Base-by-base conservation (phyloP, 108 stramenopile genomes). In the Fragilaria radians region DNA sequence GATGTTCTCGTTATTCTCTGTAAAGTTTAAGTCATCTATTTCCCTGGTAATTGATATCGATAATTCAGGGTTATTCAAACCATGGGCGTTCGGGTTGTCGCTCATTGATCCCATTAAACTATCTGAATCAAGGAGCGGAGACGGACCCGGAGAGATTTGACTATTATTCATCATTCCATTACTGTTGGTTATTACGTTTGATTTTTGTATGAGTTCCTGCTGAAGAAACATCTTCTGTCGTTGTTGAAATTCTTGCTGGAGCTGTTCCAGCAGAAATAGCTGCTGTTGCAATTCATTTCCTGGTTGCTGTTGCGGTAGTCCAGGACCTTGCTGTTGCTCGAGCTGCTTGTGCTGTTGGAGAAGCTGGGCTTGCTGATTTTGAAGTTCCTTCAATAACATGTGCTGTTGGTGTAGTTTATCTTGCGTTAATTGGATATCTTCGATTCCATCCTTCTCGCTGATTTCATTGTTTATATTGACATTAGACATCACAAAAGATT, bases 241-340 rank as follows among this genome's bases (percentile, higher is more conserved):
- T n/a, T 80, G 77, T 33, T 81, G 70, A 65, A 80, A 86, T 14
- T 78, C 70, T 42, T 68, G 52, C 27, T 75, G 74, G 4, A 81
- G 63, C 26, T 83, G 72, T 34, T 71, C 66, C 7, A 83, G 56
- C n/a, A 83, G 66, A 4, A 46, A 46, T 22, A 74, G 67, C 49
- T 87, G 86, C 28, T 81, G 74, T 17, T 72, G 78, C 30, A 83
- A 55, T 56, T 83, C 77, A 55, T 82, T 67, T 11, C 62, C 66
- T 59, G 79, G 75, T 21, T 67, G 77, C 14, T 73, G 57, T 25
- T 65, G 66, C 33, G 61, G 68, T 24, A 61, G 31, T 27, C 63
- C 32, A 11, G 52, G 49, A 23, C 46, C 56, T 5, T 72, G 70
- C 31, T 82, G 78, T 62, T 80, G 68, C 54, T 78, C 65, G 25